Evolutionary conservation across 495 filamentous ascomycete species (phyloP), one percentile per base, ranked within the genome.

Genomic region (Annulohypoxylon nitens): DNA sequence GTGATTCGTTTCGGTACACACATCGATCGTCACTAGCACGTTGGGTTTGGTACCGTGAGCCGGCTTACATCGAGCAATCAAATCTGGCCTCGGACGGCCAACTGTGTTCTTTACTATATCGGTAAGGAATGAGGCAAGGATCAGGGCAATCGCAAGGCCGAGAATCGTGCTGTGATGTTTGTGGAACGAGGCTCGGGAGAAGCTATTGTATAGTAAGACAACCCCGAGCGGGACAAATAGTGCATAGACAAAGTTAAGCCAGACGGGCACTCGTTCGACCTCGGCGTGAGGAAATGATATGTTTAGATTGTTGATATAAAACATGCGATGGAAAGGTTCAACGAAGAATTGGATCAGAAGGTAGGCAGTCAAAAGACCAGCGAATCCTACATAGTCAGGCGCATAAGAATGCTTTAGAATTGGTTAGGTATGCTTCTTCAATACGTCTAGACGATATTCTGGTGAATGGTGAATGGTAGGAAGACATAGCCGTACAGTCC

Each of bases 51-150:
- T 94, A 18, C 87, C 88, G 25, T 85, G 73, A 10, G 75, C 77
- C 0, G 96, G 95, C 64, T 92, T 89, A 81, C 96, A 99, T n/a
- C 96, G 90, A 3, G 90, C 89, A 37, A 99, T 88, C 11, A 99
- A 82, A 78, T 99, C 96, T 5, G 96, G 96, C 5, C 96, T 89
- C 18, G 97, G 95, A 16, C 97, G 86, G 16, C 96, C 96, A 45
- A 97, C 93, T 0, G 90, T 87, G 78, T 98, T 98, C 77, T 99
- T 99, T 67, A 98, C 85, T 0, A 95, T 82, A 74, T 98, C 97
- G 60, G 97, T 98, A 9, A 98, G 83, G 78, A 97, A 90, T 2
- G 88, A 86, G 2, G 93, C 91, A 18, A 98, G 85, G 79, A 93
- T 86, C 18, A 98, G 78, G 57, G 92, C 87, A 64, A 94, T 92